Base-by-base conservation (phyloP, 768 basidiomycete genomes). In the Suillus lakei region DNA sequence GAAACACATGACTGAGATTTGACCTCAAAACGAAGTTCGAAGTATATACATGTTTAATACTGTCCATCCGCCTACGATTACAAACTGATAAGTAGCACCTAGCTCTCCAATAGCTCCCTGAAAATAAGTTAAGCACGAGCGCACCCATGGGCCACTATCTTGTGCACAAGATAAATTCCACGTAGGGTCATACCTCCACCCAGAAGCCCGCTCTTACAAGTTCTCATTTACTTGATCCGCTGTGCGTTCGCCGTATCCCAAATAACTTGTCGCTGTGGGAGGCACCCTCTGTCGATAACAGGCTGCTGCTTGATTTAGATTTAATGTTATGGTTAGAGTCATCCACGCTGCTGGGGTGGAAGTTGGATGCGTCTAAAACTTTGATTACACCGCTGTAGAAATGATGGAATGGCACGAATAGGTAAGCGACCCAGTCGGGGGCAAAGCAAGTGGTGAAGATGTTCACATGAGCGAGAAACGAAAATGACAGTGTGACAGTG, bases 351-450 rank as follows among this genome's bases (percentile, higher is more conserved):
- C 66, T 65, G 7, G 60, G 8, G 18, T 80, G 77, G 60, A 85
- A 82, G 0, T 82, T 82, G 15, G 87, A 73, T 1, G 85, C 80
- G 46, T 75, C 76, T 53, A 87, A 73, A 0, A 82, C 86, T 72
- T 84, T 87, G 23, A 89, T 77, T 34, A 90, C 73, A 0, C 85
- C 84, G 32, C 89, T 88, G 65, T 41, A 12, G 21, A 51, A 34
- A 46, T 28, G 9, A 44, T 50, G n/a, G 3, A 44, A 51, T 61
- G 36, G 62, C 60, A 36, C 21, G 10, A 58, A 21, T 16, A 55
- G 28, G 36, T 13, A 23, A 38, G 21, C 21, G 48, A 21, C 15
- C 70, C 30, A 36, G 23, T 51, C 16, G 39, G 16, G 4, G 34
- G 18, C 8, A 51, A 51, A 23, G 23, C 9, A 23, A 7, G 6